Evolutionary conservation across 495 filamentous ascomycete genomes (phyloP).

Genomic region (Sordaria brevicollis): DNA sequence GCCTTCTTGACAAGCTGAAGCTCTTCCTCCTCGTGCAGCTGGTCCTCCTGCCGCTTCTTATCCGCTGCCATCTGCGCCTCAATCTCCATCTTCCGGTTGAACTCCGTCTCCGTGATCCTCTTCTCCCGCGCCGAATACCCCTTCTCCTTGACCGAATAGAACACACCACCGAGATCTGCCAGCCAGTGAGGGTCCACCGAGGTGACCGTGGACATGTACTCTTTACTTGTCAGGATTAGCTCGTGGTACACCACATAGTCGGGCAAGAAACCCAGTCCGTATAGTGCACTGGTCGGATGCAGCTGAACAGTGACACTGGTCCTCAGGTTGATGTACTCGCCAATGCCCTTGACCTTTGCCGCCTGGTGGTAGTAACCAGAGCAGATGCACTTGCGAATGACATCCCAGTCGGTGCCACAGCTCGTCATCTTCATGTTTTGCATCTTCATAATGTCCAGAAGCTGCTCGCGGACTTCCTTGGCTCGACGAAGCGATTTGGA

Average conservation of each 20-base stretch:
- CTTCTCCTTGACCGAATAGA: slow-evolving; percentile 97
- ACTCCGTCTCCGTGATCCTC: slow-evolving; percentile 84
- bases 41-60: slow-evolving; percentile 60
- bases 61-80: slow-evolving; percentile 89
- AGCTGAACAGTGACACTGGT: slow-evolving; percentile 89
- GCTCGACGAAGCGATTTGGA: slow-evolving; percentile 82
- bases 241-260: slow-evolving; percentile 99
- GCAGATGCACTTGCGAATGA: slow-evolving; percentile 93
- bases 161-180: slow-evolving; percentile 95
- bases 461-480: slow-evolving; percentile 87
- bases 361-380: slow-evolving; percentile 97
- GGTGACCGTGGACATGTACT: slow-evolving; percentile 98
- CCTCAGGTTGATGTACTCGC: slow-evolving; percentile 92
- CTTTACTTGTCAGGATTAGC: slow-evolving; percentile 90
- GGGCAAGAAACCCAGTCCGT: slow-evolving; percentile 84
- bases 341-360: slow-evolving; percentile 92
- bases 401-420: slow-evolving; percentile 94
- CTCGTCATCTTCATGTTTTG: slow-evolving; percentile 82
- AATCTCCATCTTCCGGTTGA: slow-evolving; percentile 91
- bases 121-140: slow-evolving; percentile 86
- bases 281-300: slow-evolving; percentile 87
- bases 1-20: slow-evolving; percentile 38
- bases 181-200: slow-evolving; percentile 97
- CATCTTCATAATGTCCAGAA: slow-evolving; percentile 88
- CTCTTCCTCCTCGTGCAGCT: slow-evolving; percentile 36